These are phyloP conservation scores for Aspergillus sclerotioniger DNA, from an alignment of 495 filamentous ascomycete genomes.

Conservation along the genomic window DNA sequence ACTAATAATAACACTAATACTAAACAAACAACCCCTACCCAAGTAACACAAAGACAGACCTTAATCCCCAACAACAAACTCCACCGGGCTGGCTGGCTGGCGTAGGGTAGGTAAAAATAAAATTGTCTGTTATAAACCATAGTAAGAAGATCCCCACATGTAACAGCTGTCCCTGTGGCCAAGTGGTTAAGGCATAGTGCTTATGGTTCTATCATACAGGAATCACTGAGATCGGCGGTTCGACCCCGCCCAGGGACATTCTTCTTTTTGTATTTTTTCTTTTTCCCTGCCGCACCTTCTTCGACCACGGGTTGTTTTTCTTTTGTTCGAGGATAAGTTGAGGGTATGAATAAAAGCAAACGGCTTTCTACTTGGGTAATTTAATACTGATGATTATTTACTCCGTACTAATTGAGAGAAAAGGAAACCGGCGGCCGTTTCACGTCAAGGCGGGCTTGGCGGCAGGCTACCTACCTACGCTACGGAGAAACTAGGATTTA, in stretches of 20 bases:
- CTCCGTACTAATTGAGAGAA: no score
- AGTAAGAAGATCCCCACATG: background rate
- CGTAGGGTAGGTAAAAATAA: no score
- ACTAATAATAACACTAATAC: no score
- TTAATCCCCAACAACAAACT: no score
- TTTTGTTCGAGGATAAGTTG: background rate
- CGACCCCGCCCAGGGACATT: background rate
- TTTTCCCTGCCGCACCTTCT: background rate
- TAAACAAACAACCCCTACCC: no score
- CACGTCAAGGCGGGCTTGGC: background rate
- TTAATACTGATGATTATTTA: background rate
- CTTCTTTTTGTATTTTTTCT: background rate
- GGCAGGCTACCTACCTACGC: no score
- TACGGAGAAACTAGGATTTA: no score
- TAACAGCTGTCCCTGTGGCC: background rate
- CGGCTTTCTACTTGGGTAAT: background rate
- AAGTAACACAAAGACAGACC: no score
- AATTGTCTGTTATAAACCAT: no score
- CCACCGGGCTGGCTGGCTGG: no score
- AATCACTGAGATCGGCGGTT: slow-evolving; percentile 1
- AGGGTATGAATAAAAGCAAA: no score
- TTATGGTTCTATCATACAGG: background rate
- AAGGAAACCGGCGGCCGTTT: background rate
- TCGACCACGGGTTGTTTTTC: background rate
- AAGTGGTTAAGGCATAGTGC: slow-evolving; percentile 1